phyloP scores from a whole-genome alignment of 164 flowering plant species.

The Amborella trichopoda region DNA sequence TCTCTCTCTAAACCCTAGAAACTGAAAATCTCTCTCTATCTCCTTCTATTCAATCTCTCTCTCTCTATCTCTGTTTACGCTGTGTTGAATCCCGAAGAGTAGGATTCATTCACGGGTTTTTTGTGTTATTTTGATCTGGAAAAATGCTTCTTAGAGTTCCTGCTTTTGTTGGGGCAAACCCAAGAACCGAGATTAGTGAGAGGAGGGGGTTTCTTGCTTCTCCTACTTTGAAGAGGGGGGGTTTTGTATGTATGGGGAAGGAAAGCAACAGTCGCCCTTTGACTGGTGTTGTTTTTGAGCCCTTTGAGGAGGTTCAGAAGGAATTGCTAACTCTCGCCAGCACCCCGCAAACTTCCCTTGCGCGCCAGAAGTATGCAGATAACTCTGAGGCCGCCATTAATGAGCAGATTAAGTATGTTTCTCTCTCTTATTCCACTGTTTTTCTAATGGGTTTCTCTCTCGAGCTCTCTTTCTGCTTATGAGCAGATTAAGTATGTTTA shows the following conservation, averaged over 20 bases:
- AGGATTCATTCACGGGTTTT: conserved; percentile 1
- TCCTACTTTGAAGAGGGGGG: conserved; percentile 3
- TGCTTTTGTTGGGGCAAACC: conserved; percentile 12
- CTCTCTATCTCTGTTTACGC: conserved; percentile 2
- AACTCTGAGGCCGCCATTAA: conserved; percentile 68
- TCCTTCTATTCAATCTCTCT: neutral
- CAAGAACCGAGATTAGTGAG: neutral
- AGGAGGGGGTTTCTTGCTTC: neutral
- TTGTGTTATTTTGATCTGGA: neutral
- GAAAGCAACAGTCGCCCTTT: conserved; percentile 27
- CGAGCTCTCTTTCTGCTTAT: conserved; percentile 27
- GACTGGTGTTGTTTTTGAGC: conserved; percentile 82
- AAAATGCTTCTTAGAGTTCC: conserved; percentile 39
- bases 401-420: conserved; percentile 74
- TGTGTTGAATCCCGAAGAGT: no score
- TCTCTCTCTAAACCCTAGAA: neutral
- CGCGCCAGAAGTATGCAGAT: conserved; percentile 51
- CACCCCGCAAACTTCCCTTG: conserved; percentile 53
- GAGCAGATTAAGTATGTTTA: conserved; percentile 74
- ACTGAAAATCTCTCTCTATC: neutral
- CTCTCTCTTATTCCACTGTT: neutral
- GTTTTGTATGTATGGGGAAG: conserved; percentile 4
- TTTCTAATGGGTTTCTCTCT: neutral
- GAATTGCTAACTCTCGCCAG: conserved; percentile 57
- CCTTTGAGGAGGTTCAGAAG: conserved; percentile 87